phyloP scores from a whole-genome alignment of 2,329 filamentous ascomycete genomes.

The Penicillium sp. region DNA sequence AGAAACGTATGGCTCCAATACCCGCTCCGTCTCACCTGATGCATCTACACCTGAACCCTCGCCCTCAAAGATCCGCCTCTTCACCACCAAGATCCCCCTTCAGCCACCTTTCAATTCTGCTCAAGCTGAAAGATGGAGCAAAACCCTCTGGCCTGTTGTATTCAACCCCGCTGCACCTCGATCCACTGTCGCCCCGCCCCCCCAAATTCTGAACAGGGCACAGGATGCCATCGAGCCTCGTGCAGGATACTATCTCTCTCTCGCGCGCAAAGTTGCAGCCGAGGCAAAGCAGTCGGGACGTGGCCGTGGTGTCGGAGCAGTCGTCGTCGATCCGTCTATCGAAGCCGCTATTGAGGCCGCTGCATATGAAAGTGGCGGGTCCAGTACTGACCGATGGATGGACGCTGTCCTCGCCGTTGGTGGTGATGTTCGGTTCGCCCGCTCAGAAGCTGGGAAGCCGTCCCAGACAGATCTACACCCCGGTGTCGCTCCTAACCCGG shows the following conservation, averaged over 20 bases:
- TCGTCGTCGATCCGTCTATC: conserved; percentile 47
- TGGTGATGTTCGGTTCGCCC: conserved; percentile 45
- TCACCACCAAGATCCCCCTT: conserved; percentile 40
- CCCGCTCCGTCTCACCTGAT: not conserved
- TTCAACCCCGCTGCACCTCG: conserved; percentile 48
- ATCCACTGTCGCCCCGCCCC: conserved; percentile 44
- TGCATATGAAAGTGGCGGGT: conserved; percentile 23
- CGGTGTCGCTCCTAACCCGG: conserved; percentile 25
- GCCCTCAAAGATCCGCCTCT: conserved; percentile 25
- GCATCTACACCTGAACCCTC: conserved; percentile 2
- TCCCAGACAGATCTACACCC: conserved; percentile 24
- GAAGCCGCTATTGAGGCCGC: conserved; percentile 23
- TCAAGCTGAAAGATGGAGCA: conserved; percentile 47
- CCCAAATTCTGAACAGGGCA: conserved; percentile 35
- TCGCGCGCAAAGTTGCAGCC: conserved; percentile 40
- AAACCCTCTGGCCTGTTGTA: conserved; percentile 44
- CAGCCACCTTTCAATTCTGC: conserved; percentile 40
- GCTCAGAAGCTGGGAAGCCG: conserved; percentile 27
- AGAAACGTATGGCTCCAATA: conserved; percentile 1
- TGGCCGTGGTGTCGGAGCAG: conserved; percentile 45
- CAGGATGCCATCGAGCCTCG: conserved; percentile 37
- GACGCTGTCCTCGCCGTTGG: conserved; percentile 45
- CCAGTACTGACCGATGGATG: conserved; percentile 26
- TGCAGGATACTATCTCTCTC: conserved; percentile 41
- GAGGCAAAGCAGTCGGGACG: conserved; percentile 39